Evolutionary conservation across 1,284 basidiomycete genomes (phyloP), one percentile per base, ranked within the genome.

Genomic region (Phlebopus sp.): DNA sequence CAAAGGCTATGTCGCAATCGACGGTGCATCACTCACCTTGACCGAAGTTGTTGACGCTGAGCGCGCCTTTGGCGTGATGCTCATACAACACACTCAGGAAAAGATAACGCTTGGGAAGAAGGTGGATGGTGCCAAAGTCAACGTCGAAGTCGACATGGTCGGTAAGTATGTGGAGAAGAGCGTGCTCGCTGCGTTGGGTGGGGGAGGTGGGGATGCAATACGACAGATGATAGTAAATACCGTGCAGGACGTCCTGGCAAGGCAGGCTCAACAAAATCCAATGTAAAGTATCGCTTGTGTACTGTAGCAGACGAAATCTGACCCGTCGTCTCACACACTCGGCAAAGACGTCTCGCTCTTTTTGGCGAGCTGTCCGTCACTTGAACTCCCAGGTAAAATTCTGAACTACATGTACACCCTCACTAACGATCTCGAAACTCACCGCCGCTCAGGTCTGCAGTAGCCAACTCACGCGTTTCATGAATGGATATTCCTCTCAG

Each of bases 1-100:
- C n/a, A 99, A 99, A 68, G 96, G 96, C 43, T 99, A 95, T 67
- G 78, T 99, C 47, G 86, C 95, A 9, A 83, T 99, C 55, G 96
- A 99, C 67, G 96, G 97, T 17, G 84, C 95, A 2, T 97, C 93
- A 2, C 75, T 99, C 40, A 99, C 96, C 1, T 63, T 99, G 55
- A 98, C 95, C 0, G 74, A 75, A 31, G 92, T 97, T 21, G 73
- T 91, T 60, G 90, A 94, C 59, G 63, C 67, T 11, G 62, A 74
- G 42, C 66, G 81, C n/a, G 80, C 74, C 42, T 97, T 99, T 66
- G 85, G 86, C 31, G 81, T 99, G 53, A 98, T 98, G 90, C 80
- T 99, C 52, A 97, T 99, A 68, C 84, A 84, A 52, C 95, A 99
- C 68, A 97, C 93, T 27, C 93, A 97, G 63, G 74, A 84, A 58